Conservation (phyloP, 192 early-diverging fungal species). For the Rhizophagus sp. region DNA sequence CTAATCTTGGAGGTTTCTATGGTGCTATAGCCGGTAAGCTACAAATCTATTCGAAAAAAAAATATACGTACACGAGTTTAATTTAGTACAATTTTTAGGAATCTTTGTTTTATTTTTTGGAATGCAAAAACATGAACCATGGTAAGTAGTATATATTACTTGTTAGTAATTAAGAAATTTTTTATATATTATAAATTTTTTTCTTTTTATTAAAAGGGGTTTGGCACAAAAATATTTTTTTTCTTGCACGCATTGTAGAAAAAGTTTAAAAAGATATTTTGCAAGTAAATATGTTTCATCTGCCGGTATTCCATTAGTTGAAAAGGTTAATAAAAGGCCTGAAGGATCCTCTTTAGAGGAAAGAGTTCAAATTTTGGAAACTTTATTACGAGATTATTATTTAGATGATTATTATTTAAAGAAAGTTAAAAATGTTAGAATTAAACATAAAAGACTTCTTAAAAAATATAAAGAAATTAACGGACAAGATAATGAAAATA, state of each 20-base stretch:
- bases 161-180: no score
- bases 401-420: background rate
- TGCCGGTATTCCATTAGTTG: no score
- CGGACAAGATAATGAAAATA: no score
- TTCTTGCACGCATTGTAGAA: background rate
- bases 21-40: background rate
- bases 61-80: background rate
- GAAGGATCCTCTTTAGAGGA: no score
- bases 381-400: slow-evolving; percentile 10
- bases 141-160: background rate
- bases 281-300: background rate
- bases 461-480: no score
- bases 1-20: background rate
- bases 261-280: background rate
- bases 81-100: no score
- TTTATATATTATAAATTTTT: background rate
- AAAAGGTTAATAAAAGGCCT: no score
- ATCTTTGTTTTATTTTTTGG: background rate
- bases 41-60: background rate
- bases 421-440: no score
- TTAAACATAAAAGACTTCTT: no score
- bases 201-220: background rate
- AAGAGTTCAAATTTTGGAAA: no score
- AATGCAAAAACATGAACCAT: background rate
- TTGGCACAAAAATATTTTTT: background rate